Percentiles rank a stretch among this genome's conserved stretches.
Conservation (phyloP, 345 rosid genomes). For the Aquilaria malaccensis region DNA sequence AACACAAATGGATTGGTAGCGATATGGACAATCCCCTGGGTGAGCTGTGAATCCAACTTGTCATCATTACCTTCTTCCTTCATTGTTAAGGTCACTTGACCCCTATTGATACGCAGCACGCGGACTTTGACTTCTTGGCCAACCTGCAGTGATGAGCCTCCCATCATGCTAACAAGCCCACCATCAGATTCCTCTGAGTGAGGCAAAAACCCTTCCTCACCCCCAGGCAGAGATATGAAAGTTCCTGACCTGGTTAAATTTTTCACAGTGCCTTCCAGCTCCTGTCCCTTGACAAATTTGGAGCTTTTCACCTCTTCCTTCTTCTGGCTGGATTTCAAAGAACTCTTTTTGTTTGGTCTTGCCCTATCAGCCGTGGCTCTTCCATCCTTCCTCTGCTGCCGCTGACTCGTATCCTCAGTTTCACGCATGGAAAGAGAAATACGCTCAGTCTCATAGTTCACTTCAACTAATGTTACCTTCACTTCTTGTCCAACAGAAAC, state of each 20-base stretch:
- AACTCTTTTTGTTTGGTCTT: conserved; percentile 42
- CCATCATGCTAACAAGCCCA: conserved; percentile 62
- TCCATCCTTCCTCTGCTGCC: conserved; percentile 33
- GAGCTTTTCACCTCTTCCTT: conserved; percentile 40
- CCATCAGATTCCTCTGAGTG: conserved; percentile 64
- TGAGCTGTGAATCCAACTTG: conserved; percentile 32
- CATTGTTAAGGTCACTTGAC: conserved; percentile 86
- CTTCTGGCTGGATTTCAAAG: conserved; percentile 43
- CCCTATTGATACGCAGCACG: conserved; percentile 58
- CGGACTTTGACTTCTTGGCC: conserved; percentile 77
- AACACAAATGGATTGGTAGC: conserved; percentile 73
- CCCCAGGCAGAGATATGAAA: conserved; percentile 78
- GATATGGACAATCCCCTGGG: conserved; percentile 51
- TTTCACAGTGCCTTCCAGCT: conserved; percentile 73
- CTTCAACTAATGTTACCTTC: conserved; percentile 74
- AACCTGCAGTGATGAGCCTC: conserved; percentile 47
- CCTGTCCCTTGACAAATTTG: conserved; percentile 72
- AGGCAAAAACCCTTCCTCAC: conserved; percentile 90
- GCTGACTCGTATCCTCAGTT: conserved; percentile 44
- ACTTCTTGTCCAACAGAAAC: conserved; percentile 91
- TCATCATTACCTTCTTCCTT: conserved; percentile 50
- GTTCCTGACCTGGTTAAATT: conserved; percentile 70
- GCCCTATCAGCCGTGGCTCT: conserved; percentile 39
- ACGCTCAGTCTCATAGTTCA: conserved; percentile 59
- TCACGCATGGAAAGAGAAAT: conserved; percentile 83